Percentiles rank a stretch among this genome's conserved stretches.
Evolutionary conservation across 805 yeast genomes (phyloP).

Genomic region (Yamadazyma olivae): DNA sequence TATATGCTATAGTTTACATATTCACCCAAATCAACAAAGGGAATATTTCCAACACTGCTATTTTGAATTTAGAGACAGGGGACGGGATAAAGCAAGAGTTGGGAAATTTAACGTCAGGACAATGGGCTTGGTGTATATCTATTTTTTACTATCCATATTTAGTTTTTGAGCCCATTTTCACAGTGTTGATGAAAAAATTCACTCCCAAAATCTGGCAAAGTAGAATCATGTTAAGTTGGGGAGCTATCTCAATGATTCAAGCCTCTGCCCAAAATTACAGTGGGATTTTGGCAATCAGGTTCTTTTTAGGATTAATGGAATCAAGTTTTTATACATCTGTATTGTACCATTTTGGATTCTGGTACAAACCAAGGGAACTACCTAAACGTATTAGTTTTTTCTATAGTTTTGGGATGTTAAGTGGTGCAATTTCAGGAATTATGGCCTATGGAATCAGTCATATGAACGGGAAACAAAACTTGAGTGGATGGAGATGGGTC

Average conservation of each 20-base stretch:
- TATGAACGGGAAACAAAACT: conserved; percentile 9
- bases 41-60: conserved; percentile 13
- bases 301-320: conserved; percentile 11
- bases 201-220: conserved; percentile 12
- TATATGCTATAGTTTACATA: conserved; percentile 12
- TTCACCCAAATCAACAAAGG: conserved; percentile 12
- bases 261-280: conserved; percentile 9
- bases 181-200: conserved; percentile 9
- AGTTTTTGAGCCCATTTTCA: conserved; percentile 10
- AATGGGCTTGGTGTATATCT: conserved; percentile 14
- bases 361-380: conserved; percentile 19
- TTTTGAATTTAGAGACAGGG: conserved; percentile 10
- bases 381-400: conserved; percentile 20
- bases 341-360: conserved; percentile 18
- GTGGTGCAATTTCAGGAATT: conserved; percentile 19
- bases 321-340: conserved; percentile 11
- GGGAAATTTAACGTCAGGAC: conserved; percentile 8
- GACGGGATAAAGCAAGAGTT: conserved; percentile 11
- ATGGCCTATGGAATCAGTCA: conserved; percentile 17
- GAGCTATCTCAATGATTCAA: conserved; percentile 11
- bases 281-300: conserved; percentile 10
- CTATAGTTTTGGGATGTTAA: conserved; percentile 17
- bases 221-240: conserved; percentile 14
- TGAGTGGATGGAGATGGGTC: conserved; percentile 14
- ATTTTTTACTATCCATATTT: conserved; percentile 12